Base-by-base conservation (phyloP, 2,329 filamentous ascomycete species). In the Aspergillus ustus region DNA sequence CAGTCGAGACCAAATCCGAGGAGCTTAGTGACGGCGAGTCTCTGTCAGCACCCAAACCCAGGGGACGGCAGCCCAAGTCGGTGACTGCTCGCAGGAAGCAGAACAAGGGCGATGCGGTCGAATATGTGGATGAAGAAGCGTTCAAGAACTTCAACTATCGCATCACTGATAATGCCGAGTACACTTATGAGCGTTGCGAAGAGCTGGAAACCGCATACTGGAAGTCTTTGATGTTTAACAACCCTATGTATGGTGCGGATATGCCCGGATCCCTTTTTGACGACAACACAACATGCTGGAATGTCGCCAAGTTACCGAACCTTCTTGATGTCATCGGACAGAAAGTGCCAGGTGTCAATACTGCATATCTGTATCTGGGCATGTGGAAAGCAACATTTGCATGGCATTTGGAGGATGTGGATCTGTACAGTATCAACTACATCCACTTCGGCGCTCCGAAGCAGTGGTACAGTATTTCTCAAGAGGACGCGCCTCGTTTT, bases 311-410 rank as follows among this genome's bases (percentile, higher is more conserved):
- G 73, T 84, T 99, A 31, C 92, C 92, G 13, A 99, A 98, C 69
- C 80, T 99, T 59, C 85, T 99, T 44, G 95, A 99, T 76, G 92
- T 97, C 4, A 83, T 99, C 2, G 95, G 95, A 7, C 94, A 93
- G 59, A 97, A 97, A 70, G 92, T 99, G 8, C 96, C 95, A 3
- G 95, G 95, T 67, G 96, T 99, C 73, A 99, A 99, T 73, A 99
- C 94, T 1, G 94, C 95, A 2, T 99, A 99, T 73, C 86, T 99
- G 1, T 99, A 99, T 73, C 84, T 99, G 62, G 95, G 95, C 48
- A 99, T 99, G 95, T 99, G 95, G 95, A 98, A 98, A 78, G 94
- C 95, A 13, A 98, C 95, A 0, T 99, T 99, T 75, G 95, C 95
- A 8, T 99, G 95, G 95, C 95, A 99, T 84, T 81, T 99, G 57